Conservation (phyloP, 2,329 filamentous ascomycete species). For the Xylaria sp. region DNA sequence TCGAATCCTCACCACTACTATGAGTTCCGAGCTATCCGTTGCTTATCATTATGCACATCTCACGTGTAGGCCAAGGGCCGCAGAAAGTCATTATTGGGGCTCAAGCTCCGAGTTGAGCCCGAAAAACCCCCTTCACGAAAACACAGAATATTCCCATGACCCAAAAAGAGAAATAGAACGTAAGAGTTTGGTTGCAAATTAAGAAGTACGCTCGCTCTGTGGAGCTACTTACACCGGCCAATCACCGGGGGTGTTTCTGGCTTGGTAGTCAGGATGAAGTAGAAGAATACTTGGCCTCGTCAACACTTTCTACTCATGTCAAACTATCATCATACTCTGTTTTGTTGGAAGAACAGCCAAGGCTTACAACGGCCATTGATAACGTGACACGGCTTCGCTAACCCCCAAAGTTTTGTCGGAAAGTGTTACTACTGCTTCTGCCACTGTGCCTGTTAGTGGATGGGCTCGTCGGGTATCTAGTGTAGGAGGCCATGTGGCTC, state of each 20-base stretch:
- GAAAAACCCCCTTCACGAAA: not conserved
- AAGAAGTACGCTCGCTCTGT: not conserved
- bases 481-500: not conserved
- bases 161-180: not conserved
- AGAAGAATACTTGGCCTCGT: no score
- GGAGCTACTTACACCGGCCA: no score
- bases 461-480: not conserved
- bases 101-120: not conserved
- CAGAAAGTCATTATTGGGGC: not conserved
- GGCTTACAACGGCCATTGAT: not conserved
- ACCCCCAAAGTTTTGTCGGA: not conserved
- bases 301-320: no score
- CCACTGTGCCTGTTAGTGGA: not conserved
- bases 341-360: not conserved
- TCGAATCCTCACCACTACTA: not conserved
- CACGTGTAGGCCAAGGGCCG: not conserved
- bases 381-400: no score
- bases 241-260: no score
- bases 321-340: no score
- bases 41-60: slow-evolving; percentile 1
- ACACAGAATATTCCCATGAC: not conserved
- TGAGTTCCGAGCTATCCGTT: slow-evolving; percentile 12
- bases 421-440: not conserved
- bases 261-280: not conserved
- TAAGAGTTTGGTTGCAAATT: not conserved